These are phyloP conservation scores for Phialophora verrucosa DNA, from an alignment of 2,329 filamentous ascomycete genomes.

Conservation along the genomic window DNA sequence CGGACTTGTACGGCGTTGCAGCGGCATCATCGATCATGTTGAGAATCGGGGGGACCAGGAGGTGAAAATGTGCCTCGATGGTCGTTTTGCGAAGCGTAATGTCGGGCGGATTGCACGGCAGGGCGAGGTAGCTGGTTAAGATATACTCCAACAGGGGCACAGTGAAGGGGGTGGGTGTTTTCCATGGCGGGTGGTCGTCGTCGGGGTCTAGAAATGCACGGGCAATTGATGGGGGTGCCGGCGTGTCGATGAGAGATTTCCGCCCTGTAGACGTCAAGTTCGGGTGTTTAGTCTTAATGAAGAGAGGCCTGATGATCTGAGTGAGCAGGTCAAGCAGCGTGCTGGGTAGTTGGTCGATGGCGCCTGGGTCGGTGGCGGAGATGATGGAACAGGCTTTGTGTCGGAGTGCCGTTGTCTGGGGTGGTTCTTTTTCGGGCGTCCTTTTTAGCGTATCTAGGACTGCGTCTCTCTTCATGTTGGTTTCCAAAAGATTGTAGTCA, in stretches of 20 bases:
- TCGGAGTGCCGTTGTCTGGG: not conserved
- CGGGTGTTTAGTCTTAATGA: constrained; percentile 50
- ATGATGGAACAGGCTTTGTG: constrained; percentile 12
- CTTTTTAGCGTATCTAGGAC: not conserved
- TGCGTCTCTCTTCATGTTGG: not conserved
- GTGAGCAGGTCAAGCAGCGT: constrained; percentile 37
- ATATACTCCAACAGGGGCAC: constrained; percentile 24
- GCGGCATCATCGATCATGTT: constrained; percentile 52
- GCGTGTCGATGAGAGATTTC: constrained; percentile 50
- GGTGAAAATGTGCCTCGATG: constrained; percentile 52
- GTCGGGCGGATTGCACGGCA: constrained; percentile 8
- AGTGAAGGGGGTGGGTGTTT: constrained; percentile 29
- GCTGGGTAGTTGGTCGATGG: constrained; percentile 25
- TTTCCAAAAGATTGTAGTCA: not conserved
- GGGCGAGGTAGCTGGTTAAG: constrained; percentile 19
- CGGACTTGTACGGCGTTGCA: constrained; percentile 44
- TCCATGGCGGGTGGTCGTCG: constrained; percentile 21
- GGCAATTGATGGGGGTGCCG: constrained; percentile 45
- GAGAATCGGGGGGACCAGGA: constrained; percentile 52
- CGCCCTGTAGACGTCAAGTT: constrained; percentile 52
- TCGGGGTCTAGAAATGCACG: constrained; percentile 41
- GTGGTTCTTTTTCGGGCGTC: not conserved
- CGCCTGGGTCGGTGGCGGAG: not conserved
- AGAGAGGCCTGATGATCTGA: constrained; percentile 48
- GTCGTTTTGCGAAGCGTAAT: constrained; percentile 27